Evolutionary conservation across 108 stramenopile genomes (phyloP), one percentile per base, ranked within the genome.

Genomic region (Seminavis robusta): DNA sequence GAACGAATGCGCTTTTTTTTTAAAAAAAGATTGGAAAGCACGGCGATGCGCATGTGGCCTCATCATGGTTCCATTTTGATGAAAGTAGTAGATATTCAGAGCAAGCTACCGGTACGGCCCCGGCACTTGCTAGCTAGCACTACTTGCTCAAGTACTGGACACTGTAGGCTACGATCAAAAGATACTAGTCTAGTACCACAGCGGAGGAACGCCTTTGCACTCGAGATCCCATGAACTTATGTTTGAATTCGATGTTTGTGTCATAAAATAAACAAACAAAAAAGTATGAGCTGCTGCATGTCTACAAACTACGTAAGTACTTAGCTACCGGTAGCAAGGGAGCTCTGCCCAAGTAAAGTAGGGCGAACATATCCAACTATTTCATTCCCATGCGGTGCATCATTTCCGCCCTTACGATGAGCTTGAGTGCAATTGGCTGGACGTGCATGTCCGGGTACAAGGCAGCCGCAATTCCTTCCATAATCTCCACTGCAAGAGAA

Each of bases 401-500:
- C 52, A 91, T 37, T 63, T 91, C 87, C 15, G 87, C 89, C 61
- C 88, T 82, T 15, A 93, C 31, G 15, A 93, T 76, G 67, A 95
- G 64, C 0, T 90, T 90, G 38, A 94, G 44, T 0, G 91, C 90
- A 5, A 87, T 75, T 31, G 59, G 45, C 47, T 87, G 68, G 24
- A 95, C 84, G 7, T 67, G 47, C 66, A 95, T 70, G 10, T 85
- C 74, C 9, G 88, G 89, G 57, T 90, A 65, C 19, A 95, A 53
- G 0, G 72, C 60, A 5, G 77, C 51, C 0, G 88, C 90, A 19
- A 92, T 58, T 10, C 92, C 95, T 60, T 94, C 92, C 80, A 90
- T 90, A 51, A 94, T 88, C 60, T 96, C 93, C 33, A 92, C 77
- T 0, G 89, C 89, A 44, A 94, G 64, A 20, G 88, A 86, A 4